Evolutionary conservation across 2,329 filamentous ascomycete species (phyloP), one percentile per base, ranked within the genome.

Genomic region (Fusarium tupiense): DNA sequence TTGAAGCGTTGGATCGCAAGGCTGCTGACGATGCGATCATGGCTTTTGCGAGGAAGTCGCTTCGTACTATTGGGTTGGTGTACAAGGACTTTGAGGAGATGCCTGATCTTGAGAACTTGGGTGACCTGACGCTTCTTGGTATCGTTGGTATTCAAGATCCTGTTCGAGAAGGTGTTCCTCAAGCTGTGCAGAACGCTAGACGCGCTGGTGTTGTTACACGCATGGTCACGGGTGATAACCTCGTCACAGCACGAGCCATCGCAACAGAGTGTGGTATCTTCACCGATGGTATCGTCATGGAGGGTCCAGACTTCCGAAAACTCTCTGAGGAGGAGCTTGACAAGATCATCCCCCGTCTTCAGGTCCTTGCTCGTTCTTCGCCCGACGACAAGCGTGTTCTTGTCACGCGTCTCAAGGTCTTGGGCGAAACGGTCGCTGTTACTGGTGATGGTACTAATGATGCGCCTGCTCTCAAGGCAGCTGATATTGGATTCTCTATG

Each of bases 201-300:
- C 87, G 88, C 61, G 93, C 93, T 8, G 93, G 93, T 67, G 93
- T 96, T 9, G 89, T 92, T 67, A 93, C 95, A 16, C 92, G 93
- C 76, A 96, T 96, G 93, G 93, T 96, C 3, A 96, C 93, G 5
- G 93, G 93, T 71, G 93, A 96, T 83, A 95, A 96, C 83, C 90
- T 92, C 72, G 84, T 93, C 66, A 96, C 93, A 10, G 93, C 93
- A 1, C 89, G 92, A 79, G 92, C 93, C 24, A 96, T 96, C 77
- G 93, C 93, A 12, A 88, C 88, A 71, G 93, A 95, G 75, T 95
- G 93, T 79, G 93, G 93, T 37, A 95, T 96, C 68, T 87, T 93
- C 63, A 90, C 87, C 5, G 88, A 91, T 72, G 92, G 91, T 40
- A 80, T 94, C 57, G 90, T 94, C 38, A 92, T 96, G 87, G 93